Base-by-base conservation (phyloP, 2,329 filamentous ascomycete species). In the Magnaporthiopsis poae region DNA sequence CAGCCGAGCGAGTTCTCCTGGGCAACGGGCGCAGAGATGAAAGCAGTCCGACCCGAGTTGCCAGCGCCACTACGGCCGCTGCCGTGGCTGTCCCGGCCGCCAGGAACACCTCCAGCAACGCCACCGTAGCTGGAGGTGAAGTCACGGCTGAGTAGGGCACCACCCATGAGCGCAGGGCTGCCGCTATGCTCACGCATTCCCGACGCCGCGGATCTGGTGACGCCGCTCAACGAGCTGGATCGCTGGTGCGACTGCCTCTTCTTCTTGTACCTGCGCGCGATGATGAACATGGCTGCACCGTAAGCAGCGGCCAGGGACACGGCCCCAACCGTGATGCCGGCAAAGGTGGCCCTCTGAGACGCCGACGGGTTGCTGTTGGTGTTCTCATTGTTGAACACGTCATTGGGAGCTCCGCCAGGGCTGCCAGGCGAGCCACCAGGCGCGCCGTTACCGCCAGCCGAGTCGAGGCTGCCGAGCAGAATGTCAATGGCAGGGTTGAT, bases 1-100 rank as follows among this genome's bases (percentile, higher is more conserved):
- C 93, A 97, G 73, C 93, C 93, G 71, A 97, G 85, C 65, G 92
- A 96, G 83, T 97, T 97, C 81, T 96, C 92, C 3, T 92, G 90
- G 77, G 93, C 93, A 69, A 96, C 90, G 3, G 93, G 93, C 46
- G 91, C 91, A 69, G 91, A 96, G 75, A 97, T 96, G 77, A 89
- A 82, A 61, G 83, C 82, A 3, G 83, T 86, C 63, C 84, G 81
- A 29, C 77, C 83, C 59, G 83, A 86, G 76, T 81, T 80, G 71
- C 79, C 79, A 75, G 79, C 80, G 65, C 80, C 82, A 71, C 82
- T 82, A 67, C 80, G 77, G 5, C 74, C 75, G 65, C 80, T 80
- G 71, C 84, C 86, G 66, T 89, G 86, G 72, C 86, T 88, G 75
- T 87, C 82, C 66, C 79, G 80, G 31, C 77, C 83, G 35, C 66